Conservation (phyloP, 495 filamentous ascomycete species). For the Podospora australis region DNA sequence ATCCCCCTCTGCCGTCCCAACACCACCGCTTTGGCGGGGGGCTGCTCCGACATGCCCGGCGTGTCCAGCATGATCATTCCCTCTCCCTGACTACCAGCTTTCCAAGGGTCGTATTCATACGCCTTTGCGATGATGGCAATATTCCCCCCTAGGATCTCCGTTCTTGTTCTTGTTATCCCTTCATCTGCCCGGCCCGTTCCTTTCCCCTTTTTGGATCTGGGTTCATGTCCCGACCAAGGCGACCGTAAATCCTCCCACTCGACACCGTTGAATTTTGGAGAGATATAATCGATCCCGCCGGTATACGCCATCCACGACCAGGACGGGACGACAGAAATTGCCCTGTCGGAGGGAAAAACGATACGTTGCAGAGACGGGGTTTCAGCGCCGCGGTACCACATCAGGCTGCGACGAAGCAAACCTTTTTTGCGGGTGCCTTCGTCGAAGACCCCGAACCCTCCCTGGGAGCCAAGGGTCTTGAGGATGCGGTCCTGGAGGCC, state of each 20-base stretch:
- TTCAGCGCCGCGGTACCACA: constrained; percentile 14
- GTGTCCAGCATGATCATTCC: background rate
- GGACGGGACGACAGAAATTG: background rate
- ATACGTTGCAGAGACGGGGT: constrained; percentile 1
- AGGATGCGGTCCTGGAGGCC: constrained; percentile 25
- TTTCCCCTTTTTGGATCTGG: background rate
- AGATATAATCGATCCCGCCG: constrained; percentile 16
- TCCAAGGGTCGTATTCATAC: background rate
- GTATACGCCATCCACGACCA: constrained; percentile 25
- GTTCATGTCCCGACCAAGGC: background rate
- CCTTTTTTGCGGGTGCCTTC: background rate
- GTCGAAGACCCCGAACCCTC: constrained; percentile 18
- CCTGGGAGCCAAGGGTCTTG: constrained; percentile 5
- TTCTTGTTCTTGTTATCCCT: background rate
- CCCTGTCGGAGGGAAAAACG: constrained; percentile 5
- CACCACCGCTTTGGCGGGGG: background rate
- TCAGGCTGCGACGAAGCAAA: constrained; percentile 16
- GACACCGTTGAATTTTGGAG: constrained; percentile 3
- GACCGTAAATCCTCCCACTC: constrained; percentile 13
- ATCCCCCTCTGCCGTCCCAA: background rate
- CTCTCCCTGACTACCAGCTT: background rate
- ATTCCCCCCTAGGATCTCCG: background rate
- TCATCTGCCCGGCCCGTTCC: background rate
- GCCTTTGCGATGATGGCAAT: background rate
- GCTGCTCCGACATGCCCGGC: background rate